These are phyloP conservation scores for Blastobotrys proliferans DNA, from an alignment of 1,139 yeast species.

Conservation along the genomic window DNA sequence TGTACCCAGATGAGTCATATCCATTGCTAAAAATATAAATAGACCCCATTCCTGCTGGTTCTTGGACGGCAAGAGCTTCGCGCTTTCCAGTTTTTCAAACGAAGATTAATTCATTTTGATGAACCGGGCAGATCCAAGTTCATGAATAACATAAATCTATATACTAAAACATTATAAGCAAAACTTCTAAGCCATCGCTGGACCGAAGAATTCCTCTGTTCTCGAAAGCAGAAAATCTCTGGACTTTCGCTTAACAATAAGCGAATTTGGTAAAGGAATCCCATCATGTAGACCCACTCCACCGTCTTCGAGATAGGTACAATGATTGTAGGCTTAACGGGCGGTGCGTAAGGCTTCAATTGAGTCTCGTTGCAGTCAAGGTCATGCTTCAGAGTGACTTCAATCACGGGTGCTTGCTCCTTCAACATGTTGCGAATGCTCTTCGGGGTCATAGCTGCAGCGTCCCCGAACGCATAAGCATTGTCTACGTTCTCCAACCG, in stretches of 20 bases:
- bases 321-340: slow-evolving; percentile 13
- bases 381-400: slow-evolving; percentile 20
- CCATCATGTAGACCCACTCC: slow-evolving; percentile 25
- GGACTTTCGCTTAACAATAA: slow-evolving; percentile 19
- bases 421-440: slow-evolving; percentile 20
- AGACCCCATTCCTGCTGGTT: no score
- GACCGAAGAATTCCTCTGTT: slow-evolving; percentile 13
- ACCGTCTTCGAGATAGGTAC: slow-evolving; percentile 21
- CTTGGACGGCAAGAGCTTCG: no score
- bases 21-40: no score
- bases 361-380: slow-evolving; percentile 4
- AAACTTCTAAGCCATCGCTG: no score
- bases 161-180: no score
- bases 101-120: no score
- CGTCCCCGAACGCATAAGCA: slow-evolving; percentile 29
- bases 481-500: slow-evolving; percentile 23
- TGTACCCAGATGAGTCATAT: no score
- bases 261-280: slow-evolving; percentile 21
- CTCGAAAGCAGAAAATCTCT: slow-evolving; percentile 22
- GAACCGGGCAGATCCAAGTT: no score
- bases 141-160: no score
- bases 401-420: slow-evolving; percentile 17
- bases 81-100: no score
- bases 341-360: background rate
- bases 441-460: slow-evolving; percentile 16